These are phyloP conservation scores for Zalaria sp. DNA, from an alignment of 2,329 filamentous ascomycete species.

Conservation along the genomic window DNA sequence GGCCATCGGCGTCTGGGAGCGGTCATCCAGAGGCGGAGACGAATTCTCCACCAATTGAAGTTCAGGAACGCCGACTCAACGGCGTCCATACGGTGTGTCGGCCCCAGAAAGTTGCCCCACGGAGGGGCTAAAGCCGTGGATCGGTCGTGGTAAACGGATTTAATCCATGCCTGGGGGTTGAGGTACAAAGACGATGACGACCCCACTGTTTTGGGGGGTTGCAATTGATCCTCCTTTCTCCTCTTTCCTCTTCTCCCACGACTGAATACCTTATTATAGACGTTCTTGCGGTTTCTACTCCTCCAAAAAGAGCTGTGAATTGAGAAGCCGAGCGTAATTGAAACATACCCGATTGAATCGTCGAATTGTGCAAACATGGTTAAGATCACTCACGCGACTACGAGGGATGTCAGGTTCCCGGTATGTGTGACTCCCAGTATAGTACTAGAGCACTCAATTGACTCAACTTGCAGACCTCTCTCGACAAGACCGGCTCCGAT, in stretches of 20 bases:
- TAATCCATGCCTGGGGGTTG: neutral
- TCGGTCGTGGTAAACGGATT: neutral
- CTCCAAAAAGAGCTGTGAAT: no score
- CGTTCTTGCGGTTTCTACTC: no score
- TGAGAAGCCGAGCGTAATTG: neutral
- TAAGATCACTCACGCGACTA: slow-evolving; percentile 30
- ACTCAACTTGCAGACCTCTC: slow-evolving; percentile 47
- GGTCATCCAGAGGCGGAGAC: neutral
- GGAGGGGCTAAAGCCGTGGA: no score
- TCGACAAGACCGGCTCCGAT: slow-evolving; percentile 92
- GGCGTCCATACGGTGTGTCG: neutral
- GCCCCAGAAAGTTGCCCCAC: neutral
- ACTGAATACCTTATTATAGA: neutral
- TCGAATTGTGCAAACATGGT: slow-evolving; percentile 22
- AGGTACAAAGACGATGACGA: neutral
- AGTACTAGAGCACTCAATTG: slow-evolving; percentile 2
- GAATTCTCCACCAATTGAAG: neutral
- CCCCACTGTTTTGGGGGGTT: neutral
- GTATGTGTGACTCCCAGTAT: slow-evolving; percentile 14
- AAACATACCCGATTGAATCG: neutral
- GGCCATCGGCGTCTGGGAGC: neutral
- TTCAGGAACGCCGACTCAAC: neutral
- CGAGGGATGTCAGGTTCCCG: slow-evolving; percentile 35
- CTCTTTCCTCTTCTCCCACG: neutral
- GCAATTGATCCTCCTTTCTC: neutral